A percentile compares a stretch with the other conserved stretches of the same genome.
phyloP scores from a whole-genome alignment of 1,139 yeast genomes.

The Candida glucosophila region DNA sequence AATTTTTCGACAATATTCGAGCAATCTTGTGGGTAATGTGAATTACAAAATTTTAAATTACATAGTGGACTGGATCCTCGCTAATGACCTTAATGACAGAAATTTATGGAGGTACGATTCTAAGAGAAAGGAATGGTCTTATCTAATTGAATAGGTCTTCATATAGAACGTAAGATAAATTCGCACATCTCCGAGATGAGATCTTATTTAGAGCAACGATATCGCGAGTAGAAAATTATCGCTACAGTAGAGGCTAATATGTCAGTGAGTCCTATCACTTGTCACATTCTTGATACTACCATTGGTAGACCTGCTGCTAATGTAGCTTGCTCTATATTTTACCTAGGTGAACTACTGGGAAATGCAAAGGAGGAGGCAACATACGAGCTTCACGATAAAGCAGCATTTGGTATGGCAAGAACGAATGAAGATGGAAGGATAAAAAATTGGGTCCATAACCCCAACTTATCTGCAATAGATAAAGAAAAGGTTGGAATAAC shows the following conservation, averaged over 20 bases:
- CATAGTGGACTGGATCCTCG: slow-evolving; percentile 16
- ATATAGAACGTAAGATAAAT: no score
- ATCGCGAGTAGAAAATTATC: background rate
- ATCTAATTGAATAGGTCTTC: no score
- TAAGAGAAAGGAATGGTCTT: slow-evolving; percentile 12
- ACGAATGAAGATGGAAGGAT: slow-evolving; percentile 80
- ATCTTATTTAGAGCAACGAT: background rate
- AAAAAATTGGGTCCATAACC: slow-evolving; percentile 52
- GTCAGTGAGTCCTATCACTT: slow-evolving; percentile 58
- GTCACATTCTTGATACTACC: slow-evolving; percentile 84
- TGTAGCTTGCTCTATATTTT: slow-evolving; percentile 53
- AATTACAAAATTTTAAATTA: slow-evolving; percentile 17
- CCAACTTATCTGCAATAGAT: slow-evolving; percentile 16
- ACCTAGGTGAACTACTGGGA: slow-evolving; percentile 18
- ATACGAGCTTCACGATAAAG: slow-evolving; percentile 16
- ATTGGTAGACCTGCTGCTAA: slow-evolving; percentile 69
- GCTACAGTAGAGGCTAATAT: slow-evolving; percentile 8
- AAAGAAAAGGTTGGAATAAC: slow-evolving; percentile 24
- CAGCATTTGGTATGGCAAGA: slow-evolving; percentile 51
- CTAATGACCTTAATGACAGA: slow-evolving; percentile 10
- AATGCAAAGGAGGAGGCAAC: slow-evolving; percentile 18
- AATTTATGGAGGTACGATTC: slow-evolving; percentile 18
- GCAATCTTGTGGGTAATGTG: slow-evolving; percentile 9
- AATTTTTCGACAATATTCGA: slow-evolving; percentile 4
- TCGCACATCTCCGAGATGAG: slow-evolving; percentile 1